These are phyloP conservation scores for Ophiosphaerella korrae DNA, from an alignment of 2,329 filamentous ascomycete genomes.

Conservation along the genomic window DNA sequence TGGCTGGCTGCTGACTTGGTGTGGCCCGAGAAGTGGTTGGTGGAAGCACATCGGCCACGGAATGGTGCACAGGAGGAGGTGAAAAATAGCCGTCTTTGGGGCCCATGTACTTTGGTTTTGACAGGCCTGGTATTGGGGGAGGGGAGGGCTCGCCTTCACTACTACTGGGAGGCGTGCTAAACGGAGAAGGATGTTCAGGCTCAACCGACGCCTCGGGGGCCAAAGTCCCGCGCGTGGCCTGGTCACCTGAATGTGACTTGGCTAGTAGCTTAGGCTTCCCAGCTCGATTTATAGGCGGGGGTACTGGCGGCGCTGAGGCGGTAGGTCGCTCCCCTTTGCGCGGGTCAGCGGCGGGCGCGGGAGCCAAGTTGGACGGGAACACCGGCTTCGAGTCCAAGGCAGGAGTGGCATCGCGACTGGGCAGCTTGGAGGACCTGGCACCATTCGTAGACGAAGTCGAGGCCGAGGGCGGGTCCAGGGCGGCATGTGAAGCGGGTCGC, in stretches of 20 bases:
- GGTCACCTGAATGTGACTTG: slow-evolving; percentile 48
- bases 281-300: slow-evolving; percentile 79
- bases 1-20: slow-evolving; percentile 19
- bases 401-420: slow-evolving; percentile 51
- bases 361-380: slow-evolving; percentile 19
- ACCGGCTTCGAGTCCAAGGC: slow-evolving; percentile 46
- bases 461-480: slow-evolving; percentile 30
- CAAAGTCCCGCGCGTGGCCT: slow-evolving; percentile 25
- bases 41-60: slow-evolving; percentile 33
- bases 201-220: slow-evolving; percentile 50
- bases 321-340: slow-evolving; percentile 46
- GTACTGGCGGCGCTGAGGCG: slow-evolving; percentile 50
- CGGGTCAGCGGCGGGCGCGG: slow-evolving; percentile 29
- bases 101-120: slow-evolving; percentile 27
- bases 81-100: slow-evolving; percentile 41
- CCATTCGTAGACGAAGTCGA: slow-evolving; percentile 19
- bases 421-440: slow-evolving; percentile 41
- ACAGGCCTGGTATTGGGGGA: slow-evolving; percentile 26
- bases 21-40: slow-evolving; percentile 25
- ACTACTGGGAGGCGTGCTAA: slow-evolving; percentile 82
- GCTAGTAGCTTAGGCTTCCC: slow-evolving; percentile 73
- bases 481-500: slow-evolving; percentile 27
- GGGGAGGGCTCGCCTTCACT: slow-evolving; percentile 60
- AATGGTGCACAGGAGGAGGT: slow-evolving; percentile 36
- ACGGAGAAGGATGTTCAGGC: slow-evolving; percentile 70